Conservation (phyloP, 148 eudicot species). For the Diospyros lotus region DNA sequence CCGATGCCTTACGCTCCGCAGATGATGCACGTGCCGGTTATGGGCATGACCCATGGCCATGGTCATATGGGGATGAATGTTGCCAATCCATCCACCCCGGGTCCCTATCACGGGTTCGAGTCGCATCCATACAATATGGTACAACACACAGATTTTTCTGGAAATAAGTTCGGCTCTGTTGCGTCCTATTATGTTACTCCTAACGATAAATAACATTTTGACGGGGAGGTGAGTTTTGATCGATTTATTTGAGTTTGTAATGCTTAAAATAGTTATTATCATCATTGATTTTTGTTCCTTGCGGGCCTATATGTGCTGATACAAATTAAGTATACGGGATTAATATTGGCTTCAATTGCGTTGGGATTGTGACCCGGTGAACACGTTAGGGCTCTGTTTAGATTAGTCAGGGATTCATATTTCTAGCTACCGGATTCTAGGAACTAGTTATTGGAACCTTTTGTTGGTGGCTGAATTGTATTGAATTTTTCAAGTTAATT, state of each 20-base stretch:
- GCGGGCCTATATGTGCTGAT: neutral
- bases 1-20: constrained; percentile 38
- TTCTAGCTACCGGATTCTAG: neutral
- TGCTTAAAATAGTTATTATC: neutral
- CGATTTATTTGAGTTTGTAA: constrained; percentile 6
- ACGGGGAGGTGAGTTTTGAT: constrained; percentile 11
- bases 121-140: constrained; percentile 24
- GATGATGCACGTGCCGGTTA: constrained; percentile 34
- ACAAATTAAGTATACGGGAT: constrained; percentile 15
- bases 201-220: constrained; percentile 21
- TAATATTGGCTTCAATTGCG: constrained; percentile 13
- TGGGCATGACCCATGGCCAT: constrained; percentile 33
- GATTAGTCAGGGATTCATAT: neutral
- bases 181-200: constrained; percentile 22
- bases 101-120: constrained; percentile 29
- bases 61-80: constrained; percentile 26
- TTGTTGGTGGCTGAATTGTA: neutral
- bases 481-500: neutral
- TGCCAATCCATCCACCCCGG: constrained; percentile 12
- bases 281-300: neutral
- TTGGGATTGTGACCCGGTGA: neutral
- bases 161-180: constrained; percentile 20
- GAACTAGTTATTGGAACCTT: neutral
- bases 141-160: constrained; percentile 52
- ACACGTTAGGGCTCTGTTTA: neutral